phyloP scores from a whole-genome alignment of 495 filamentous ascomycete species.

The Aspergillus steynii region DNA sequence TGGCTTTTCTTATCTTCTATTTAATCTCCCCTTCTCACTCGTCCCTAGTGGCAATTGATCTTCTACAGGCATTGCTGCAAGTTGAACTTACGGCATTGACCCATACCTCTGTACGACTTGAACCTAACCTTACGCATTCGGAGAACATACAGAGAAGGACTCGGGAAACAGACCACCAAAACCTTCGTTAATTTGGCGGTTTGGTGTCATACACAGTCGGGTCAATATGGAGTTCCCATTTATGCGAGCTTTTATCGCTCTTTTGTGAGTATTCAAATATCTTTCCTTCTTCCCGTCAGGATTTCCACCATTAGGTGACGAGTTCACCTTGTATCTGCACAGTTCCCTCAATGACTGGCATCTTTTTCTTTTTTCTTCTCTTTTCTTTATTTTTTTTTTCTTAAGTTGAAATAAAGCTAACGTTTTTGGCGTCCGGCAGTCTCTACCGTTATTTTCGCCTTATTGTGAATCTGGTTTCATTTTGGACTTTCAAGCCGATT shows the following conservation, averaged over 20 bases:
- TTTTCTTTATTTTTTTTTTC: constrained; percentile 1
- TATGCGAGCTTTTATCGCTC: constrained; percentile 46
- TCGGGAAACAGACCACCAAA: not conserved
- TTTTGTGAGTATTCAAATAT: constrained; percentile 41
- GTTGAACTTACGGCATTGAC: not conserved
- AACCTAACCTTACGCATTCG: not conserved
- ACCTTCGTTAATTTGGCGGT: not conserved
- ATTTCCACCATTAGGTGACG: no score
- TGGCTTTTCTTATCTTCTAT: constrained; percentile 5
- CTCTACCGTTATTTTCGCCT: constrained; percentile 65
- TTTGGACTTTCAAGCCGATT: constrained; percentile 65
- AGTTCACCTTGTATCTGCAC: not conserved
- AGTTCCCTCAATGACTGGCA: not conserved
- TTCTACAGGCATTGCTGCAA: not conserved
- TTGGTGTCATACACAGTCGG: constrained; percentile 4
- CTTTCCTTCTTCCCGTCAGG: not conserved
- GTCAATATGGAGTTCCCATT: constrained; percentile 44
- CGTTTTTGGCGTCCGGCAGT: constrained; percentile 28
- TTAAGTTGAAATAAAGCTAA: not conserved
- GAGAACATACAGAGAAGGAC: constrained; percentile 2
- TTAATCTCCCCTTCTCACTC: not conserved
- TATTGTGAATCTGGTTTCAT: constrained; percentile 64
- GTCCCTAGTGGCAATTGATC: not conserved
- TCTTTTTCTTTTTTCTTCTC: not conserved
- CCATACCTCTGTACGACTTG: not conserved